These are phyloP conservation scores for Ogataea thermomethanolica DNA, from an alignment of 805 yeast genomes.

Conservation along the genomic window DNA sequence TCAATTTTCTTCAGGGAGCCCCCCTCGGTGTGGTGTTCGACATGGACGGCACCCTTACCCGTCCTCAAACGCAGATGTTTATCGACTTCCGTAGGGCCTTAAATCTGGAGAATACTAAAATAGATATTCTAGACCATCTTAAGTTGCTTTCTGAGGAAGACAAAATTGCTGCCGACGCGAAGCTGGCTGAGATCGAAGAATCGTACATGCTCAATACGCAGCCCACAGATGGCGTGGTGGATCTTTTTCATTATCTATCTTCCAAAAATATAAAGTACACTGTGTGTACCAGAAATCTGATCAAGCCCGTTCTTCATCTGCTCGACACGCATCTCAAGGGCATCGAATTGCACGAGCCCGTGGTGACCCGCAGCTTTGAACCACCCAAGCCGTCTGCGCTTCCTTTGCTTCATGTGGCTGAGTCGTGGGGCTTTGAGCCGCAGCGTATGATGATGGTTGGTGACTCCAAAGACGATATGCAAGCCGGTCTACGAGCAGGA, in stretches of 20 bases:
- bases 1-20: constrained; percentile 1
- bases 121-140: constrained; percentile 55
- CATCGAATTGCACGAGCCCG: constrained; percentile 41
- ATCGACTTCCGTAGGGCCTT: constrained; percentile 58
- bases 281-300: constrained; percentile 60
- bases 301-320: constrained; percentile 52
- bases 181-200: constrained; percentile 52
- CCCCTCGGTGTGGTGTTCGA: constrained; percentile 58
- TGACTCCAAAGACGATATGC: constrained; percentile 68
- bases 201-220: constrained; percentile 59
- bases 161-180: constrained; percentile 42
- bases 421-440: constrained; percentile 45
- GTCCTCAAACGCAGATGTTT: constrained; percentile 51
- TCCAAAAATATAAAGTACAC: constrained; percentile 41
- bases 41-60: constrained; percentile 76
- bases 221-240: constrained; percentile 45
- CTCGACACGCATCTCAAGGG: constrained; percentile 39
- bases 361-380: constrained; percentile 58
- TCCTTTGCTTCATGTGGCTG: constrained; percentile 56
- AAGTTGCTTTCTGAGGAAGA: constrained; percentile 39
- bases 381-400: constrained; percentile 71
- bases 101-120: constrained; percentile 38
- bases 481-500: constrained; percentile 62
- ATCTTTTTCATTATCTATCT: constrained; percentile 35
- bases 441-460: constrained; percentile 63